Evolutionary conservation across 2,329 filamentous ascomycete genomes (phyloP).

Genomic region (Blumeria graminis): DNA sequence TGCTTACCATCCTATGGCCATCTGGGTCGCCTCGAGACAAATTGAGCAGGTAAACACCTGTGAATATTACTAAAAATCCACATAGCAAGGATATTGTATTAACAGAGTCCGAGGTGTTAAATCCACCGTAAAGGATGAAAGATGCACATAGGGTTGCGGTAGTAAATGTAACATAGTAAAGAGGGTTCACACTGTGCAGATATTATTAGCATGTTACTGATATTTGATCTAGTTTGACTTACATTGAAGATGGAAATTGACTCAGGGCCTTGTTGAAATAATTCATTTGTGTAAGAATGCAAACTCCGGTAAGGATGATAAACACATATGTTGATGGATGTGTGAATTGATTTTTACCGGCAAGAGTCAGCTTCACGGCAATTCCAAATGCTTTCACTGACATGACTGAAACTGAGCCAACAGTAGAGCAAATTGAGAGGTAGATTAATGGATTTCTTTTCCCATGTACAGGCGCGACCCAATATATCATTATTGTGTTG

Average conservation of each 20-base stretch:
- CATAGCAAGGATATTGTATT: constrained; percentile 82
- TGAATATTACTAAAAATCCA: constrained; percentile 86
- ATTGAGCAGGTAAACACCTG: constrained; percentile 85
- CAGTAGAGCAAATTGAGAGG: constrained; percentile 91
- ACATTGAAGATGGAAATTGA: constrained; percentile 95
- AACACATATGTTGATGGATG: constrained; percentile 96
- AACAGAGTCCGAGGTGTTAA: constrained; percentile 79
- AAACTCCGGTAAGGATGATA: constrained; percentile 74
- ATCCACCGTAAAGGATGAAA: constrained; percentile 86
- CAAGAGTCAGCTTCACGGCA: constrained; percentile 81
- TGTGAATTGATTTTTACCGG: constrained; percentile 82
- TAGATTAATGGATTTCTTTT: constrained; percentile 92
- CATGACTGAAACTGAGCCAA: constrained; percentile 96
- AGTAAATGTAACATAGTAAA: constrained; percentile 94
- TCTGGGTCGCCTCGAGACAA: constrained; percentile 83
- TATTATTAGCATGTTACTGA: constrained; percentile 3
- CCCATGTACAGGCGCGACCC: constrained; percentile 66
- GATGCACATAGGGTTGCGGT: constrained; percentile 84
- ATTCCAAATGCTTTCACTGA: constrained; percentile 97
- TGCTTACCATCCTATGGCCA: constrained; percentile 40
- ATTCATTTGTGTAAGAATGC: constrained; percentile 98
- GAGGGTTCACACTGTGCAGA: constrained; percentile 35
- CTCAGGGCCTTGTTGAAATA: constrained; percentile 98
- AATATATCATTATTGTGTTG: constrained; percentile 88
- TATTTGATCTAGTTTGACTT: constrained; percentile 18